Conservation (phyloP, 148 eudicot genomes). For the Hydrangea macrophylla region DNA sequence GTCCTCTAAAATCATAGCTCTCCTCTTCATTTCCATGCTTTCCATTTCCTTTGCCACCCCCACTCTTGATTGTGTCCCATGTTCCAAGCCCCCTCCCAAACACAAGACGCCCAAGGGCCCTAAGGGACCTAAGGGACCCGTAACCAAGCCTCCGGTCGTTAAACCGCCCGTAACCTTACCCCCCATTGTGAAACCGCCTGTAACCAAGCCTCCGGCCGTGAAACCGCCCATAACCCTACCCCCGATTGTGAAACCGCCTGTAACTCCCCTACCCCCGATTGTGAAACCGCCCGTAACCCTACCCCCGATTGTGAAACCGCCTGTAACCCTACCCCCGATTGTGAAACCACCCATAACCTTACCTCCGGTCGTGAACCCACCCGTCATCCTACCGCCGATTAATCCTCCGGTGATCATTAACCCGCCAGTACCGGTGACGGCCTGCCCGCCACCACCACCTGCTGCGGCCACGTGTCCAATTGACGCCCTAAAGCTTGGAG, state of each 20-base stretch:
- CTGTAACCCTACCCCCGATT: slow-evolving; percentile 13
- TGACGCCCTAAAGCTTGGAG: slow-evolving; percentile 70
- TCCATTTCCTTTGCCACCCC: slow-evolving; percentile 38
- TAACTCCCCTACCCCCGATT: background rate
- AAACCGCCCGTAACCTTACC: slow-evolving; percentile 2
- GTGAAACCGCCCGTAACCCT: background rate
- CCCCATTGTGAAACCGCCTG: slow-evolving; percentile 11
- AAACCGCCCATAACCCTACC: slow-evolving; percentile 3
- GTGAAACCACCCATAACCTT: no score
- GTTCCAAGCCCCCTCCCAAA: slow-evolving; percentile 27
- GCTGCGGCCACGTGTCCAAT: slow-evolving; percentile 63
- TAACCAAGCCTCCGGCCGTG: background rate
- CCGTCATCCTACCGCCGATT: slow-evolving; percentile 16
- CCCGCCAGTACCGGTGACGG: slow-evolving; percentile 32
- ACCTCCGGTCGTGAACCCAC: slow-evolving; percentile 15
- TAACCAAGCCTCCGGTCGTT: no score
- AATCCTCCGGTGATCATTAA: slow-evolving; percentile 14
- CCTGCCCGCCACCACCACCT: slow-evolving; percentile 34
- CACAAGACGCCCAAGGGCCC: slow-evolving; percentile 18
- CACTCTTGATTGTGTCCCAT: slow-evolving; percentile 40
- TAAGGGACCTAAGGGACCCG: no score
- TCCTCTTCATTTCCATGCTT: slow-evolving; percentile 47
- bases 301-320: slow-evolving; percentile 14
- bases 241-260: background rate
- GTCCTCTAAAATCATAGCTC: slow-evolving; percentile 30